Evolutionary conservation across 257 asterid species (phyloP).

Genomic region (Salvia rosmarinus): DNA sequence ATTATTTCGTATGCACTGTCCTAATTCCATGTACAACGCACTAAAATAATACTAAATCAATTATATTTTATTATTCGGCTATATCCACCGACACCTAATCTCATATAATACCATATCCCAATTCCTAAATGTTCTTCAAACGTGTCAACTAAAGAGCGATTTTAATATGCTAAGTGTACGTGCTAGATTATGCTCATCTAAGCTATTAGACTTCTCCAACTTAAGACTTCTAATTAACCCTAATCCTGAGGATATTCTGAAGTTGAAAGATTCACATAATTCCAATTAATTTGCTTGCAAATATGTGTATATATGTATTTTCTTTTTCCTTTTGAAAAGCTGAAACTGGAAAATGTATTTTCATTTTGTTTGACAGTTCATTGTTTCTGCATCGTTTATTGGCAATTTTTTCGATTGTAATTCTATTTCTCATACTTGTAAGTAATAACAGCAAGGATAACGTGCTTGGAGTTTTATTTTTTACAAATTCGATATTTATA

Average conservation of each 20-base stretch:
- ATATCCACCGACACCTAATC: slow-evolving; percentile 12
- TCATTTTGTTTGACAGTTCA: background rate
- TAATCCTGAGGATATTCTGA: background rate
- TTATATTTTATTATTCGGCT: background rate
- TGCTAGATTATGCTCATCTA: background rate
- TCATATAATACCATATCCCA: background rate
- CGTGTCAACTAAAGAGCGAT: background rate
- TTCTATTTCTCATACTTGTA: background rate
- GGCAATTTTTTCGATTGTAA: too few relatives aligned
- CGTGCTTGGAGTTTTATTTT: too few relatives aligned
- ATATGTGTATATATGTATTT: background rate
- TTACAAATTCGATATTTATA: too few relatives aligned
- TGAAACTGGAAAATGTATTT: background rate
- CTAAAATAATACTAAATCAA: background rate
- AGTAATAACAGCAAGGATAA: background rate
- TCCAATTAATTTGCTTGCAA: background rate
- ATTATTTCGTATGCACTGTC: background rate
- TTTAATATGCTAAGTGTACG: background rate
- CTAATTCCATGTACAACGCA: background rate
- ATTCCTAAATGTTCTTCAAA: background rate
- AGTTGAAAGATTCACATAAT: background rate
- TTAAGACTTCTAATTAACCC: too few relatives aligned
- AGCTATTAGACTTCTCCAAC: background rate
- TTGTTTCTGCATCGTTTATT: background rate
- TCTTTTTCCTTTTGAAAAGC: background rate